These are phyloP conservation scores for Nakaseomyces bracarensis DNA, from an alignment of 1,139 yeast genomes.

Conservation along the genomic window DNA sequence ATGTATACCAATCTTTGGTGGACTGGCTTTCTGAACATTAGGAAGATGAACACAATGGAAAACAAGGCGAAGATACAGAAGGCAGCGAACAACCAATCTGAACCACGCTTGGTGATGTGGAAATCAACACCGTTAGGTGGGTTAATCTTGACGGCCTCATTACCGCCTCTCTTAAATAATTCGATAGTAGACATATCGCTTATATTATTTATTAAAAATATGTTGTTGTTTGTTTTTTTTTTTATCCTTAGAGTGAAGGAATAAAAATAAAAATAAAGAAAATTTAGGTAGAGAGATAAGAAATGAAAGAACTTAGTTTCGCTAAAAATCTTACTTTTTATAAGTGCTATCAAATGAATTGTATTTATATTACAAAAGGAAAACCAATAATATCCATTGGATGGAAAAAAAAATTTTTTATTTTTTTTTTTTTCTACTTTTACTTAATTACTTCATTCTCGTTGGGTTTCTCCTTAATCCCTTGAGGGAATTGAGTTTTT, in stretches of 20 bases:
- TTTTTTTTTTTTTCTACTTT: no score
- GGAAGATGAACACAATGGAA: slow-evolving; percentile 40
- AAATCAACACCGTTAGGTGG: slow-evolving; percentile 19
- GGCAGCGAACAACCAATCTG: slow-evolving; percentile 30
- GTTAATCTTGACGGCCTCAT: slow-evolving; percentile 18
- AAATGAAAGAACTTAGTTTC: no score
- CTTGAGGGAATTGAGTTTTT: no score
- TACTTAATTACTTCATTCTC: no score
- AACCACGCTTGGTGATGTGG: slow-evolving; percentile 20
- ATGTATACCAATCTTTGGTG: slow-evolving; percentile 17
- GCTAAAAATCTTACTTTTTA: no score
- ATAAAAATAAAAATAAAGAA: background rate
- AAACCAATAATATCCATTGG: no score
- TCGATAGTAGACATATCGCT: slow-evolving; percentile 13
- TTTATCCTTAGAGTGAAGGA: slow-evolving; percentile 1
- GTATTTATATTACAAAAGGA: no score
- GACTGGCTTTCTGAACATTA: slow-evolving; percentile 34
- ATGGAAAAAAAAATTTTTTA: no score
- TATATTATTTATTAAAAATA: slow-evolving; percentile 8
- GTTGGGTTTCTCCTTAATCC: no score
- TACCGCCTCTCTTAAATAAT: slow-evolving; percentile 21
- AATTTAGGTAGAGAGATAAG: no score
- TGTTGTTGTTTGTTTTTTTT: slow-evolving; percentile 6
- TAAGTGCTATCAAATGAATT: no score
- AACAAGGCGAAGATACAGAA: slow-evolving; percentile 33